A percentile compares a stretch with the other conserved stretches of the same genome.
Evolutionary conservation across 345 rosid genomes (phyloP).

Genomic region (Clarkia xantiana): DNA sequence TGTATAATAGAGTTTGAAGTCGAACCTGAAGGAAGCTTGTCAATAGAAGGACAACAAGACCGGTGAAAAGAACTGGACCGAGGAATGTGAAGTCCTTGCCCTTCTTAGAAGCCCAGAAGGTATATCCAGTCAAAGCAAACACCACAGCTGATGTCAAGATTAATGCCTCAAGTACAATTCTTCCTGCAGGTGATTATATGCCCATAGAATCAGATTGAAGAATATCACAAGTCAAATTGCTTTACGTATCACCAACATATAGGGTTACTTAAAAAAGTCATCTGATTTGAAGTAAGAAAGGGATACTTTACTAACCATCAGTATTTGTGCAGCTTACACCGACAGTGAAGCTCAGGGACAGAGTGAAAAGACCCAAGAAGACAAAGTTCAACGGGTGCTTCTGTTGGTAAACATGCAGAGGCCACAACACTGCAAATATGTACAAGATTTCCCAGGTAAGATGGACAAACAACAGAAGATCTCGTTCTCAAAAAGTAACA

Average conservation of each 20-base stretch:
- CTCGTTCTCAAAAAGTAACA: too few relatives aligned
- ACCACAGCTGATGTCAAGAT: constrained; percentile 78
- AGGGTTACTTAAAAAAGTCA: too few relatives aligned
- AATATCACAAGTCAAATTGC: neutral
- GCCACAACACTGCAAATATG: constrained; percentile 68
- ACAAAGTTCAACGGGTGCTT: constrained; percentile 77
- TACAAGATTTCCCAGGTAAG: neutral
- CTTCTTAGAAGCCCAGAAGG: constrained; percentile 98
- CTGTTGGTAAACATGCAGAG: constrained; percentile 76
- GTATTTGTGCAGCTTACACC: constrained; percentile 82
- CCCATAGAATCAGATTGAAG: too few relatives aligned
- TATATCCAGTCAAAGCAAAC: constrained; percentile 59
- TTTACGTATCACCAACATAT: too few relatives aligned
- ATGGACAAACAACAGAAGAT: neutral
- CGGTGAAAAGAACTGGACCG: constrained; percentile 77
- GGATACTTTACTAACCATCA: constrained; percentile 34
- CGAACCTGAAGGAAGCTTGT: constrained; percentile 77
- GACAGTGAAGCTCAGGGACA: constrained; percentile 62
- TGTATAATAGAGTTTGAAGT: neutral
- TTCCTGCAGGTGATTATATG: constrained; percentile 38
- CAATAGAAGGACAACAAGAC: constrained; percentile 55
- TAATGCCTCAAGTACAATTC: constrained; percentile 86
- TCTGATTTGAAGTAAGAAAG: neutral
- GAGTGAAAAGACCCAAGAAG: constrained; percentile 68
- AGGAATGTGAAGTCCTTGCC: constrained; percentile 87